Evolutionary conservation across 176 grass and related monocot species (phyloP).

Genomic region (Musa troglodytarum): DNA sequence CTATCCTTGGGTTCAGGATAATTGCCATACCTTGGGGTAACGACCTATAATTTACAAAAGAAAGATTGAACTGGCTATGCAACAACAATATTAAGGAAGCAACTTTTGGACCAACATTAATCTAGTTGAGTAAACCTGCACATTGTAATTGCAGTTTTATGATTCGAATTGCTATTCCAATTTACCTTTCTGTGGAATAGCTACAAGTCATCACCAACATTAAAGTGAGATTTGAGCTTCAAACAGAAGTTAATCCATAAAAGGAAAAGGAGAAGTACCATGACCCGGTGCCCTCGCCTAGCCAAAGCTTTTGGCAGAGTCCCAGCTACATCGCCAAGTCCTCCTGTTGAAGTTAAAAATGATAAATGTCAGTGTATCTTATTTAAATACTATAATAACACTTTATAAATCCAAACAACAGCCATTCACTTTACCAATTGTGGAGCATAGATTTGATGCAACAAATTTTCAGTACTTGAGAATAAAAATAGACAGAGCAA

Average conservation of each 20-base stretch:
- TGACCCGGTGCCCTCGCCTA: constrained; percentile 85
- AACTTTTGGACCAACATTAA: too few species aligned
- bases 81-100: not conserved
- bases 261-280: constrained; percentile 28
- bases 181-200: not conserved
- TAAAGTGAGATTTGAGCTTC: not conserved
- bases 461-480: too few species aligned
- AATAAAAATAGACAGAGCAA: not conserved
- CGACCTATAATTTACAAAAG: constrained; percentile 40
- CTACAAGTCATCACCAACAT: not conserved
- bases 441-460: not conserved
- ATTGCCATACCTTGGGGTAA: constrained; percentile 67
- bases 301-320: constrained; percentile 94
- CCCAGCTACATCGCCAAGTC: constrained; percentile 87
- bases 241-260: not conserved
- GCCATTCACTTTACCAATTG: not conserved
- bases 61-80: not conserved
- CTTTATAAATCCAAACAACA: too few species aligned
- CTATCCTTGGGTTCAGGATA: constrained; percentile 58
- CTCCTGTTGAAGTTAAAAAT: constrained; percentile 41
- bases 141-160: not conserved
- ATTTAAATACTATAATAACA: not conserved
- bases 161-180: not conserved
- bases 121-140: not conserved
- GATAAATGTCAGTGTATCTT: constrained; percentile 5